Evolutionary conservation across 2,329 filamentous ascomycete species (phyloP).

Genomic region (Emydomyces testavorans): DNA sequence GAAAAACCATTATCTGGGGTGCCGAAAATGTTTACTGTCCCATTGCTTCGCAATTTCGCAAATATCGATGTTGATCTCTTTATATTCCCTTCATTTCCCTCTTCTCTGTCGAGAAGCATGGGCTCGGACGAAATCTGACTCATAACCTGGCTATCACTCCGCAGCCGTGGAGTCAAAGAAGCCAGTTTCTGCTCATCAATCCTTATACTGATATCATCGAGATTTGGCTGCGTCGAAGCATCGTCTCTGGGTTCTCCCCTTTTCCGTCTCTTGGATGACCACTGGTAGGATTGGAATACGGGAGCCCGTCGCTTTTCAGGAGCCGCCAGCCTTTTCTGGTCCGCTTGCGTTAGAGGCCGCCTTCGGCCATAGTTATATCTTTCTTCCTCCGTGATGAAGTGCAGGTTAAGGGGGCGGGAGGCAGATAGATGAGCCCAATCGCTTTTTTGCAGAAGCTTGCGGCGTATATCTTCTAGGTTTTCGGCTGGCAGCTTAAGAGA

Average conservation of each 20-base stretch:
- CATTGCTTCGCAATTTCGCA: neutral
- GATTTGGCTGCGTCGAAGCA: neutral
- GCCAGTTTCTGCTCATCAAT: slow-evolving; percentile 9
- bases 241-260: slow-evolving; percentile 20
- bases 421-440: slow-evolving; percentile 32
- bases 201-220: slow-evolving; percentile 18
- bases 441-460: slow-evolving; percentile 24
- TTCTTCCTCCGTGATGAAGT: slow-evolving; percentile 10
- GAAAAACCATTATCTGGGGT: neutral
- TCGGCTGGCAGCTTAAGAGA: neutral
- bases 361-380: slow-evolving; percentile 18
- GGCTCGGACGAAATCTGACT: slow-evolving; percentile 24
- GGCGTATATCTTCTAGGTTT: slow-evolving; percentile 24
- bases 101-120: slow-evolving; percentile 27
- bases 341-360: slow-evolving; percentile 26
- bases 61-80: neutral
- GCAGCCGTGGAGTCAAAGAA: slow-evolving; percentile 13
- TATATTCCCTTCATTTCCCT: neutral
- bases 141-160: slow-evolving; percentile 4
- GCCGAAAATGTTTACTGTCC: neutral
- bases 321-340: slow-evolving; percentile 21
- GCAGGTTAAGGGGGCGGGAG: slow-evolving; percentile 27
- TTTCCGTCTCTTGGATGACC: slow-evolving; percentile 5
- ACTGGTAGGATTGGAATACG: neutral
- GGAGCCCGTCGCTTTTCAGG: slow-evolving; percentile 3